Base-by-base conservation (phyloP, 169 alveolate species). In the Babesia gibsoni region DNA sequence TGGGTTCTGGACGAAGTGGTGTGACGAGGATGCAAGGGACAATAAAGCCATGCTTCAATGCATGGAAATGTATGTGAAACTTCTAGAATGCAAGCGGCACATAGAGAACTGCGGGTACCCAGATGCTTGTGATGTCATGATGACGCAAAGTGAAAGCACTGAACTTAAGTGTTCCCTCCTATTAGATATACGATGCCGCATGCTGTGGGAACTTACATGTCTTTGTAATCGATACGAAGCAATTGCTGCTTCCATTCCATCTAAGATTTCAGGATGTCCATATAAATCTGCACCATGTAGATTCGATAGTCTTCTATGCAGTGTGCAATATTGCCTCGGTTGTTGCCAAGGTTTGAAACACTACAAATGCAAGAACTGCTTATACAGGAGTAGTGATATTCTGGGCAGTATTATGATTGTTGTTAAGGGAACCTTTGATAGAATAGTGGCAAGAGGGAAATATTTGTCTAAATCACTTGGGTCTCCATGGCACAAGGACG, bases 1-100 rank as follows among this genome's bases (percentile, higher is more conserved):
- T n/a, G 68, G 68, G 1, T 58, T 41, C 35, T 58, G 68, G 54
- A 46, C 23, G 25, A 12, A 41, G 39, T 58, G 68, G 68, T 8
- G 14, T 39, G 52, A 58, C 10, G n/a, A 37, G 0, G 68, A 58
- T n/a, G 37, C 23, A 22, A 54, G 42, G 1, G 46, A 22, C 20
- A 58, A 58, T 27, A 58, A 36, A 25, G 8, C 30, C 56, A 8
- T 58, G 53, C 23, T 46, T 1, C 49, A 58, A 30, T 58, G 9
- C 53, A 16, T 36, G 35, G 9, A 7, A 22, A 10, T 36, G 53
- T 39, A 36, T n/a, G 10, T 58, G 25, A 39, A 4, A 41, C 29
- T 58, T 18, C 12, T 12, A 22, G 23, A 20, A 3, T 52, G 56
- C 7, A 33, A 58, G 16, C 1, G n/a, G n/a, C n/a, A n/a, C n/a